These are phyloP conservation scores for Cucurbita pepo DNA, from an alignment of 306 rosid species.

Conservation along the genomic window DNA sequence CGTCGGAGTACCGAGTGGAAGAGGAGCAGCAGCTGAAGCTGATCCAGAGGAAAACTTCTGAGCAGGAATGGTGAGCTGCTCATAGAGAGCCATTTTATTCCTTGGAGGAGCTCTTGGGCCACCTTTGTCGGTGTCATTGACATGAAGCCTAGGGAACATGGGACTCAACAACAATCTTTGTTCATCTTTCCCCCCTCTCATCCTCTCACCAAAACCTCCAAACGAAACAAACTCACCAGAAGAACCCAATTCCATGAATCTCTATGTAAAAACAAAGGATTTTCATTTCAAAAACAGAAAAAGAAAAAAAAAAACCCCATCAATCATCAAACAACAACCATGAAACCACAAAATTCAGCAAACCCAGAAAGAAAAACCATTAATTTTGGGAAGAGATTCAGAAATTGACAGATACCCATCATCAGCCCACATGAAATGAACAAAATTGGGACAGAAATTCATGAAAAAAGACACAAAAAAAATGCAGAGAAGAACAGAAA, in stretches of 20 bases:
- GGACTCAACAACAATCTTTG: conserved; percentile 30
- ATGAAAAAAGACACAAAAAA: not conserved
- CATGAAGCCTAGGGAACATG: conserved; percentile 64
- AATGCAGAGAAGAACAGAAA: conserved; percentile 2
- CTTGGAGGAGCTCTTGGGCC: conserved; percentile 71
- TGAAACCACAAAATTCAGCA: not conserved
- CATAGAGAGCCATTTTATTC: conserved; percentile 75
- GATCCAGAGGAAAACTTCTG: conserved; percentile 30
- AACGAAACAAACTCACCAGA: conserved; percentile 7
- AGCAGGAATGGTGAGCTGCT: conserved; percentile 40
- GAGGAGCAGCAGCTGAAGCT: conserved; percentile 33
- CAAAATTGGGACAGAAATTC: conserved; percentile 11
- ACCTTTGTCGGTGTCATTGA: conserved; percentile 55
- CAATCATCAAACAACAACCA: not conserved
- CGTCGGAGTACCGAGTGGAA: conserved; percentile 15
- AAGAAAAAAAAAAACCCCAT: not conserved
- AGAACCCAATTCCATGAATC: not conserved
- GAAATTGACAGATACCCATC: not conserved
- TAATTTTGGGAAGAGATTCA: conserved; percentile 2
- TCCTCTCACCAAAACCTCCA: conserved; percentile 20
- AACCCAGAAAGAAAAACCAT: not conserved
- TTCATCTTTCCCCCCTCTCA: conserved; percentile 28
- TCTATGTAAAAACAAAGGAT: not conserved
- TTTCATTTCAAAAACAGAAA: not conserved
- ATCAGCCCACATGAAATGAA: conserved; percentile 24